Evolutionary conservation across 2,329 filamentous ascomycete genomes (phyloP), one percentile per base, ranked within the genome.

Genomic region (Clarireedia sp.): DNA sequence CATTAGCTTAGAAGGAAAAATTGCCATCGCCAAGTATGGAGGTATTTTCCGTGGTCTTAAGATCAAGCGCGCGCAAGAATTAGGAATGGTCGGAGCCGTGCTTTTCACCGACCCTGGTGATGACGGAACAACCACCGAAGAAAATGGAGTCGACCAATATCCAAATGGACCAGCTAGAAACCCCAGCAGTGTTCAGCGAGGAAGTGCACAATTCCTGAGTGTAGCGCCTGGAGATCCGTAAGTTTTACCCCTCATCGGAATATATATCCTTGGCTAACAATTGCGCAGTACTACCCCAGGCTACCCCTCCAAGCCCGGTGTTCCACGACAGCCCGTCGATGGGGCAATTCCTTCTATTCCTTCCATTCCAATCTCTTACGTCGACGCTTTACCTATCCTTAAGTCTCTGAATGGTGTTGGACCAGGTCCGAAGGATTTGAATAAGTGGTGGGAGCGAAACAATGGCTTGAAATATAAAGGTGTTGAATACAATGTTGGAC

Each of bases 231-330:
- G 87, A 60, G 80, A 97, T 66, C 92, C 92, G 69, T 83, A 86
- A 67, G 77, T 85, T 16, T 66, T 85, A 2, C 17, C 14, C 5
- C 7, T 29, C 8, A 1, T 2, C 6, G 7, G 21, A 12, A 16
- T 10, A 36, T 33, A 12, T 33, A 4, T 48, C 33, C 12, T 43
- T 14, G 1, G 85, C 83, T 3, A 67, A 86, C 1, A 82, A 82
- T 2, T 77, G 85, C 46, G 83, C 64, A 72, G 73, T 48, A 95
- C 94, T 0, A 97, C 94, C 0, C 90, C 90, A 17, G 94, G 94
- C 10, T 96, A 96, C 67, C 88, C 92, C 7, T 96, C 90, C 0
- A 92, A 92, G 69, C 92, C 91, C 5, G 92, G 87, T n/a, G 87
- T 78, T 23, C 88, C 89, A 37, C 85, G 92, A 23, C 77, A 83